Conservation (phyloP, 495 filamentous ascomycete genomes). For the Clohesyomyces aquaticus region DNA sequence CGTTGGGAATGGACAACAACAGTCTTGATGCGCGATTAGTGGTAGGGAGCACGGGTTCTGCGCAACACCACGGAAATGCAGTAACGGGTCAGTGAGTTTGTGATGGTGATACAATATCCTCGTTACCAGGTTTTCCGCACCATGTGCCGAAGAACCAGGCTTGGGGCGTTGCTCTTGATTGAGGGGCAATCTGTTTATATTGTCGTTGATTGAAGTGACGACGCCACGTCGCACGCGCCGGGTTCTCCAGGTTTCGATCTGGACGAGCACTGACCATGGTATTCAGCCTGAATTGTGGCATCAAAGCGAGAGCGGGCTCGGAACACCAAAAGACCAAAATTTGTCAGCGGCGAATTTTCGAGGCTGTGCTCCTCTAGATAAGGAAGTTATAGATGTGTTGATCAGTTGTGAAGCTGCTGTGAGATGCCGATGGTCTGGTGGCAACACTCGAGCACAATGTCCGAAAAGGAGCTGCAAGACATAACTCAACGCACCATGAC, state of each 20-base stretch:
- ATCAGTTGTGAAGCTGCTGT: too few relatives aligned
- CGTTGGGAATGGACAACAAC: too few relatives aligned
- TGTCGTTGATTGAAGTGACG: not conserved
- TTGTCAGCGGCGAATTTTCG: too few relatives aligned
- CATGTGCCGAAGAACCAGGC: conserved; percentile 6
- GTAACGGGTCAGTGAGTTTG: not conserved
- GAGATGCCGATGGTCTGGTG: too few relatives aligned
- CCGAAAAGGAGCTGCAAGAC: not conserved
- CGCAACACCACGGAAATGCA: not conserved
- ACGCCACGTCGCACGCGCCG: conserved; percentile 6
- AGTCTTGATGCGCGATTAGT: not conserved
- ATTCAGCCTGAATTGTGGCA: not conserved
- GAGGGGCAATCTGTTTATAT: conserved; percentile 25
- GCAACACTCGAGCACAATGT: too few relatives aligned
- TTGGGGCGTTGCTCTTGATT: not conserved
- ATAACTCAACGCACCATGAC: too few relatives aligned
- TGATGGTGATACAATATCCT: conserved; percentile 9
- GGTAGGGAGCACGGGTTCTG: not conserved
- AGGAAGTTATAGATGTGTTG: too few relatives aligned
- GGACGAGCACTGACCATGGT: not conserved
- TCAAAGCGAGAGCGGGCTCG: too few relatives aligned
- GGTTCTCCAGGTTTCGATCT: conserved; percentile 19
- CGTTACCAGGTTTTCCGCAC: not conserved
- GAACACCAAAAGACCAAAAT: too few relatives aligned
- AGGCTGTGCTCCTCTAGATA: too few relatives aligned